Evolutionary conservation across 108 stramenopile genomes (phyloP).

Genomic region (Fistulifera solaris): DNA sequence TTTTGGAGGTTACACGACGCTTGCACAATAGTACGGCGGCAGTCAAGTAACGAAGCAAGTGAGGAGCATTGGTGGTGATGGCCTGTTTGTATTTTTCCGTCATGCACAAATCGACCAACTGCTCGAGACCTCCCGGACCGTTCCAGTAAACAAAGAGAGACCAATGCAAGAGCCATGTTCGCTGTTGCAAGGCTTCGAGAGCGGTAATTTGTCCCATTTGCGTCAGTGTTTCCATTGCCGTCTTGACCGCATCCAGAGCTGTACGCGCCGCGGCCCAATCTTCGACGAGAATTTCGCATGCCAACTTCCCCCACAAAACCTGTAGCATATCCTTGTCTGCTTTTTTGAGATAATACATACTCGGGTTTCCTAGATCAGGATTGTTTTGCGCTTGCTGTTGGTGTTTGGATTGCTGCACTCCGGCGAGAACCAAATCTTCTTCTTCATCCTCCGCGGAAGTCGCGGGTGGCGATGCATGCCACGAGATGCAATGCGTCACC

Average conservation of each 20-base stretch:
- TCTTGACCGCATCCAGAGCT: slow-evolving; percentile 77
- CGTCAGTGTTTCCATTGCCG: slow-evolving; percentile 67
- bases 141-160: slow-evolving; percentile 97
- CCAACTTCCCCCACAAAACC: slow-evolving; percentile 89
- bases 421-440: slow-evolving; percentile 33
- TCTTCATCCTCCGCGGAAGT: slow-evolving; percentile 37
- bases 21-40: slow-evolving; percentile 94
- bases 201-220: slow-evolving; percentile 36
- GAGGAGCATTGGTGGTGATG: slow-evolving; percentile 97
- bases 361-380: slow-evolving; percentile 57
- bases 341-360: slow-evolving; percentile 70
- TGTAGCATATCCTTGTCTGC: slow-evolving; percentile 56
- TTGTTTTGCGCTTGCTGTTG: slow-evolving; percentile 23
- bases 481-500: slow-evolving; percentile 80
- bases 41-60: slow-evolving; percentile 94
- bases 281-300: slow-evolving; percentile 85
- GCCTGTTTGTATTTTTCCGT: slow-evolving; percentile 91
- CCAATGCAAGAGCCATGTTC: slow-evolving; percentile 99
- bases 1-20: slow-evolving; percentile 72
- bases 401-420: slow-evolving; percentile 9
- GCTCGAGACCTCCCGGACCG: slow-evolving; percentile 75
- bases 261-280: slow-evolving; percentile 81
- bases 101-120: slow-evolving; percentile 80
- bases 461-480: slow-evolving; percentile 57
- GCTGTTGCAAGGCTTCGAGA: slow-evolving; percentile 88